phyloP scores from a whole-genome alignment of 768 basidiomycete genomes.

The Suillus cothurnatus region DNA sequence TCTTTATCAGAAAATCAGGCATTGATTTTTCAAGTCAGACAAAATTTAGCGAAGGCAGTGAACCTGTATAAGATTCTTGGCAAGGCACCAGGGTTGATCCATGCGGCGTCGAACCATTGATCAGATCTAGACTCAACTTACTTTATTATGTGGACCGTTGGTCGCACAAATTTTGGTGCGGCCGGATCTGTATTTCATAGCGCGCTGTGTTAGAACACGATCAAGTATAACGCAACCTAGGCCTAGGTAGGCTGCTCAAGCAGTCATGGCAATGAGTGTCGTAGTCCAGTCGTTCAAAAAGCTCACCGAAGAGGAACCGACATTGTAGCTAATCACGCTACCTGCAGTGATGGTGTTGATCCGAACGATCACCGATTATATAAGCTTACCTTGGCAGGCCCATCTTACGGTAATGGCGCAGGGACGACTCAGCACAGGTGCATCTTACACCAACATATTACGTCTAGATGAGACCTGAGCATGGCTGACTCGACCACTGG shows the following conservation, averaged over 20 bases:
- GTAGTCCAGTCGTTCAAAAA: background rate
- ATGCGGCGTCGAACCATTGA: background rate
- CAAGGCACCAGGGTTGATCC: slow-evolving; percentile 3
- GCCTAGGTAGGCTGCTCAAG: background rate
- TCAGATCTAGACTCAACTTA: background rate
- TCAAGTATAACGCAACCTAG: background rate
- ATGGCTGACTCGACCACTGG: background rate
- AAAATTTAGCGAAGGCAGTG: background rate
- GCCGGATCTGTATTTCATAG: background rate
- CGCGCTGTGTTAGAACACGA: background rate
- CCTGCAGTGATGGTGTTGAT: too few relatives aligned
- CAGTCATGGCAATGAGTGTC: background rate
- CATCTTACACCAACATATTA: background rate
- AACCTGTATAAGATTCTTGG: background rate
- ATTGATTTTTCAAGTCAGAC: background rate
- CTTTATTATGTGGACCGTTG: background rate
- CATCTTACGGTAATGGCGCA: background rate
- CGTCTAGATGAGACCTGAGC: background rate
- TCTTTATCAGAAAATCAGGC: background rate
- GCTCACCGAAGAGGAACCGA: background rate
- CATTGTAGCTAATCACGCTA: background rate
- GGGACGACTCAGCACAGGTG: background rate
- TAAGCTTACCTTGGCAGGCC: background rate
- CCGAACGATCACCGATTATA: background rate
- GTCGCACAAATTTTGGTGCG: background rate